These are phyloP conservation scores for Akebia trifoliata DNA, from an alignment of 164 flowering plant species.

Conservation along the genomic window DNA sequence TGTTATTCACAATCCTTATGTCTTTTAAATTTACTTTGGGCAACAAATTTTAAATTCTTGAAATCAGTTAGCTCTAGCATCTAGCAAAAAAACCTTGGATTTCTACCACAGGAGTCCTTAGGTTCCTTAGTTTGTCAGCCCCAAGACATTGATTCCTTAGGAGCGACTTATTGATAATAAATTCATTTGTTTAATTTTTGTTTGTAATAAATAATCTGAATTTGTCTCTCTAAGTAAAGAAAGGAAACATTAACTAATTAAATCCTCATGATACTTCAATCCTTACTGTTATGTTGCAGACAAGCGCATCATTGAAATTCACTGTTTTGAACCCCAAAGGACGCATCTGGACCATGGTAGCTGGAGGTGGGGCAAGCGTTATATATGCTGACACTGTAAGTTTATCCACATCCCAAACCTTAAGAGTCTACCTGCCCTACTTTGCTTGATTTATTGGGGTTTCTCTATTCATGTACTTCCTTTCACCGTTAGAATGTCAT, in stretches of 20 bases:
- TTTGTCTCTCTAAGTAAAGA: neutral
- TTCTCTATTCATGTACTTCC: too few relatives aligned
- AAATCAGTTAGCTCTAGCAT: neutral
- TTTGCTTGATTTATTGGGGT: too few relatives aligned
- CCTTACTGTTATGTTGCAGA: constrained; percentile 42
- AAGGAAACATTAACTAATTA: neutral
- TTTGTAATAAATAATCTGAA: neutral
- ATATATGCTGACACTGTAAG: constrained; percentile 94
- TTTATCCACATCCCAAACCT: too few relatives aligned
- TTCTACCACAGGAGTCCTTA: neutral
- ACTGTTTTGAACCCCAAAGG: constrained; percentile 93
- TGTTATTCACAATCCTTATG: too few relatives aligned
- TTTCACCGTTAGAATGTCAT: too few relatives aligned
- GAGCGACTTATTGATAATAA: neutral
- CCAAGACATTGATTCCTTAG: neutral
- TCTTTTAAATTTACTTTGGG: constrained; percentile 4
- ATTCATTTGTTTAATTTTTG: neutral
- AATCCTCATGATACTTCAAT: neutral
- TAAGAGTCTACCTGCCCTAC: too few relatives aligned
- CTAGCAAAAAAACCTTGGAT: too few relatives aligned
- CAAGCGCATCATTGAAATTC: constrained; percentile 97
- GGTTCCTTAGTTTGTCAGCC: neutral
- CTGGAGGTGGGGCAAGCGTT: constrained; percentile 98
- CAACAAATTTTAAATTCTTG: neutral
- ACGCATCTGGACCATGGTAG: constrained; percentile 97